Base-by-base conservation (phyloP, 2,329 filamentous ascomycete genomes). In the Cladosporium sp. region DNA sequence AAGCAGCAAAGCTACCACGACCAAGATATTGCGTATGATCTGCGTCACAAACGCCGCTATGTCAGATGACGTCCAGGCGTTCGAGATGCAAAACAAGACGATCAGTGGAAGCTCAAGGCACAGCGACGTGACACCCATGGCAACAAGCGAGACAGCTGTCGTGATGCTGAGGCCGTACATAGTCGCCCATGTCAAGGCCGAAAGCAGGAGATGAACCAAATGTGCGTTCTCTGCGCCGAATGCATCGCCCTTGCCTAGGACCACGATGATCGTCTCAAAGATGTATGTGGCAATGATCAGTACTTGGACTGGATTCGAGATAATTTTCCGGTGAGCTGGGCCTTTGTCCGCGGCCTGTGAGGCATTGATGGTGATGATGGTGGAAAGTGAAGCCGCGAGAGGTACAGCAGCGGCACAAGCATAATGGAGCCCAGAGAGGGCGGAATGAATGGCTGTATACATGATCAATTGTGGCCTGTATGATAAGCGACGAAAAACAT, bases 201-300 rank as follows among this genome's bases (percentile, higher is more conserved):
- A 30, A n/a, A 62, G 30, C 16, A 77, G 67, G 43, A 78, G 69
- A 60, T 72, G 70, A n/a, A 70, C 61, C n/a, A 75, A 71, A 59
- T 74, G 76, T n/a, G 65, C 58, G n/a, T 62, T 28, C 13, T 64
- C 57, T 1, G 72, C 72, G 71, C 75, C 76, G 56, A 76, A 71
- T 25, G 76, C 76, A 62, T 78, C 76, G 60, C 77, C 74, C 53
- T 77, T 74, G 49, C 74, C 72, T 57, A 76, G 73, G 56, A 75
- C 70, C 5, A 69, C 69, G 32, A 76, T 71, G 0, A 67, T 28
- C 14, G 74, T 74, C 51, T 71, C 63, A 56, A 75, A 69, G 11
- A 62, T 36, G 32, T 62, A 62, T 36, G 59, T 53, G 10, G 21
- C 28, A 28, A 62, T 53, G 13, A 36, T 23, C 46, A 62, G 28